These are phyloP conservation scores for Cutaneotrichosporon spelunceum DNA, from an alignment of 1,284 basidiomycete species.

Conservation along the genomic window DNA sequence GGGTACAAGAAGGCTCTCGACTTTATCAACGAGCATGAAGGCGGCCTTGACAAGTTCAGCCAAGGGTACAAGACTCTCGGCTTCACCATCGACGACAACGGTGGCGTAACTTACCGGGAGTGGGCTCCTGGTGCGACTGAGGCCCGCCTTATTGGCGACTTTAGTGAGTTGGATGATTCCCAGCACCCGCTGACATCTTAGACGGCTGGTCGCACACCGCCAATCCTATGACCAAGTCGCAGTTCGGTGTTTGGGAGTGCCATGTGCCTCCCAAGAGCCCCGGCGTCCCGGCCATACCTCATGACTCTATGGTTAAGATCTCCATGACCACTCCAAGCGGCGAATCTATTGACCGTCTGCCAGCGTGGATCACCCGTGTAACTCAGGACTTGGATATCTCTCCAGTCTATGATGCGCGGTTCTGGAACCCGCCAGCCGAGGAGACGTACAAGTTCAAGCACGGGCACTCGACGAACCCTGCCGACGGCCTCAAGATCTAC, in stretches of 20 bases:
- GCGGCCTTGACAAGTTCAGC: slow-evolving; percentile 84
- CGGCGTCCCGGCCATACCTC: slow-evolving; percentile 79
- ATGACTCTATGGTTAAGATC: slow-evolving; percentile 93
- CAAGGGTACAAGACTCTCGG: slow-evolving; percentile 84
- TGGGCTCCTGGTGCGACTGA: slow-evolving; percentile 90
- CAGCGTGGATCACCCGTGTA: slow-evolving; percentile 90
- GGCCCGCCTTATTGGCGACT: slow-evolving; percentile 88
- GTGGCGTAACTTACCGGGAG: slow-evolving; percentile 79
- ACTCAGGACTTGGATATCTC: slow-evolving; percentile 90
- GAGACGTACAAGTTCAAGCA: slow-evolving; percentile 81
- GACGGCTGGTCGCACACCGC: slow-evolving; percentile 82
- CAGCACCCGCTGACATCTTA: slow-evolving; percentile 43
- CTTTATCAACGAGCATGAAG: slow-evolving; percentile 70
- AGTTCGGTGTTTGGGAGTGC: slow-evolving; percentile 93
- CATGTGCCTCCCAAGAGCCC: slow-evolving; percentile 66
- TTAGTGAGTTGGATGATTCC: slow-evolving; percentile 65
- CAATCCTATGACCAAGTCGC: slow-evolving; percentile 78
- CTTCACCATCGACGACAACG: slow-evolving; percentile 66
- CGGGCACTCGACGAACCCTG: slow-evolving; percentile 39
- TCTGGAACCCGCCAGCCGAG: slow-evolving; percentile 85
- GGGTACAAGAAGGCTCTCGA: slow-evolving; percentile 71
- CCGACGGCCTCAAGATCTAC: slow-evolving; percentile 75
- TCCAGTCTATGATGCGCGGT: slow-evolving; percentile 91
- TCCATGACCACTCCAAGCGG: slow-evolving; percentile 76
- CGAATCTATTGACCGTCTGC: slow-evolving; percentile 81